Evolutionary conservation across 129 eudicot species (phyloP), one percentile per base, ranked within the genome.

Genomic region (Flaveria robusta): DNA sequence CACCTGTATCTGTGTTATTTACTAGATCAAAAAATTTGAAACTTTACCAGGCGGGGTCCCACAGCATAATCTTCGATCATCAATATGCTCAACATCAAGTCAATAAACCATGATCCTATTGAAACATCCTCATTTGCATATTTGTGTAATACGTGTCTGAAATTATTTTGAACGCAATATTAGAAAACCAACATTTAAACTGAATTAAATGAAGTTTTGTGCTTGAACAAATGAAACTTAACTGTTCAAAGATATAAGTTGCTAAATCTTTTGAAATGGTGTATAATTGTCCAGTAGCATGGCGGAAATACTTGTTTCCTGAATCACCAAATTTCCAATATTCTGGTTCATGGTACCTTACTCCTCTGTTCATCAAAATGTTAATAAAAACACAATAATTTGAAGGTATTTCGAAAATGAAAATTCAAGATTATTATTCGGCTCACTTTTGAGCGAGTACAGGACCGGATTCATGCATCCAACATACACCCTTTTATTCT

Each of bases 391-490:
- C 10, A 62, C 52, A 68, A 71, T n/a, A 59, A 60, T 7, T 66
- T 49, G 15, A 24, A 70, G 14, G 13, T 19, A 34, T n/a, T 50
- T 52, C 15, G 16, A 51, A 20, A 70, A 8, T 8, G 65, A 18
- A 29, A 72, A 67, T 47, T 55, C 69, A 42, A 70, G 62, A 71
- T 24, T 10, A 55, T 18, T 20, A 11, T 74, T 70, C n/a, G 26
- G 47, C 92, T 83, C 81, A 92, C 97, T 92, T 92, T 72, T 89
- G 96, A 81, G 96, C 91, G 15, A 92, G 96, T 56, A 92, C 97
- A 2, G 97, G 97, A 43, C 97, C 97, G 42, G 97, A 92, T 83
- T 92, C 97, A 92, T 92, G 83, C 97, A 92, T 62, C 97, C 97
- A 3, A 92, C 81, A 74, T 92, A 92, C 54, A 89, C 89, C 71